Evolutionary conservation across 805 yeast species (phyloP).

Genomic region (Huiozyma naganishii): DNA sequence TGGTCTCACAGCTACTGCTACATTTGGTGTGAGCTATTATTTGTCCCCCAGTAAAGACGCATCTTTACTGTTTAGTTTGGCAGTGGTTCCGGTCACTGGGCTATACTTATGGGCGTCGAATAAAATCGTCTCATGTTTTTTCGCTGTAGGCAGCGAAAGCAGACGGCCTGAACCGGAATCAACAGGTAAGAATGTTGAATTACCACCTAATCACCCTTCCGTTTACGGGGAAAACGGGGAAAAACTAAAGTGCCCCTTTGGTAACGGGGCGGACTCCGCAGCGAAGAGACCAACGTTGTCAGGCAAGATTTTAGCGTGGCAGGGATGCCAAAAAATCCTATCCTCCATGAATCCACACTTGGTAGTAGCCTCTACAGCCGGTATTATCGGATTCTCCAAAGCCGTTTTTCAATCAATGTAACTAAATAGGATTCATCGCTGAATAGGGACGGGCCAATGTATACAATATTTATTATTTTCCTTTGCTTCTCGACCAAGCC

Average conservation of each 20-base stretch:
- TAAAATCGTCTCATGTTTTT: background rate
- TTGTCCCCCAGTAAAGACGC: background rate
- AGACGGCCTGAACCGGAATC: background rate
- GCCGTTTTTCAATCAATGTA: background rate
- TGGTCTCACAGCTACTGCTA: slow-evolving; percentile 39
- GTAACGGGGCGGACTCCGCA: background rate
- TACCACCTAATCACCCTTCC: slow-evolving; percentile 10
- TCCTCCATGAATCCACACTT: slow-evolving; percentile 4
- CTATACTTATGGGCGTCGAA: slow-evolving; percentile 5
- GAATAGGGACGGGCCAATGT: no score
- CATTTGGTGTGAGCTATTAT: slow-evolving; percentile 42
- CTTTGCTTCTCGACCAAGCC: no score
- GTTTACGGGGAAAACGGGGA: slow-evolving; percentile 7
- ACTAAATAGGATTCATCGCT: background rate
- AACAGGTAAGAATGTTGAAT: background rate
- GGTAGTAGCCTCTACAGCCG: slow-evolving; percentile 1
- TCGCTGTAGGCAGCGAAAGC: background rate
- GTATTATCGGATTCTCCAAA: slow-evolving; percentile 1
- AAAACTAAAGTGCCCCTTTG: slow-evolving; percentile 8
- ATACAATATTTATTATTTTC: no score
- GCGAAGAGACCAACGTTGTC: background rate
- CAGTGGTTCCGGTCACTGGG: slow-evolving; percentile 8
- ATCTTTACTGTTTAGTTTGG: slow-evolving; percentile 6
- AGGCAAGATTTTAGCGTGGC: no score
- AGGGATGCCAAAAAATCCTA: background rate